These are phyloP conservation scores for Andrographis paniculata DNA, from an alignment of 305 asterid genomes.

Conservation along the genomic window DNA sequence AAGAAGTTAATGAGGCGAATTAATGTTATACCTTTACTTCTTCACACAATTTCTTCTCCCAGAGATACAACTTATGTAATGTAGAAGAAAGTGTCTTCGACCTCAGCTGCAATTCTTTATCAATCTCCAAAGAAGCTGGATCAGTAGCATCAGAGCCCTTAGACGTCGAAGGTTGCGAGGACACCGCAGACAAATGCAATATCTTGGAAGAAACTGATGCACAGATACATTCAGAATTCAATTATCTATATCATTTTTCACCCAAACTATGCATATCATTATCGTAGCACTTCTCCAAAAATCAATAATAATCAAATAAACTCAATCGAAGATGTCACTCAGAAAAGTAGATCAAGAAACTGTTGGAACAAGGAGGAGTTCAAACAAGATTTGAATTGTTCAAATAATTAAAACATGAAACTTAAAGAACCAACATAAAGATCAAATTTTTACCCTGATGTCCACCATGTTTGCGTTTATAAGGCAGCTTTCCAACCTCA, in stretches of 20 bases:
- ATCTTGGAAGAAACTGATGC: conserved; percentile 72
- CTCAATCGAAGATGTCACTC: background rate
- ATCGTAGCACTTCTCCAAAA: no score
- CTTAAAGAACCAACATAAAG: conserved; percentile 21
- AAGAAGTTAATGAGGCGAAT: conserved; percentile 13
- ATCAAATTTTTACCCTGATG: conserved; percentile 50
- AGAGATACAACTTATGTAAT: conserved; percentile 71
- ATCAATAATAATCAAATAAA: background rate
- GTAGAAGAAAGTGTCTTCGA: conserved; percentile 77
- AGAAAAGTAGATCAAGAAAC: background rate
- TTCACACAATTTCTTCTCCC: conserved; percentile 95
- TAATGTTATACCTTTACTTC: conserved; percentile 75
- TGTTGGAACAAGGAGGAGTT: conserved; percentile 7
- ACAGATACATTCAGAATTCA: conserved; percentile 13
- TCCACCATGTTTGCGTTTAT: conserved; percentile 69
- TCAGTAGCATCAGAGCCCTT: conserved; percentile 40
- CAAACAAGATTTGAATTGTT: conserved; percentile 4
- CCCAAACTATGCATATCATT: no score
- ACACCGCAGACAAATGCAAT: conserved; percentile 47
- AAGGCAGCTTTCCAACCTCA: conserved; percentile 84
- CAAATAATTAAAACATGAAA: conserved; percentile 17
- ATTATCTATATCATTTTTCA: background rate
- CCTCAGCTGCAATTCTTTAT: conserved; percentile 54
- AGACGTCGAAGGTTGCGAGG: conserved; percentile 62
- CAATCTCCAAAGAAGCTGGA: conserved; percentile 39